phyloP scores from a whole-genome alignment of 2,329 filamentous ascomycete species.

The Ophiostoma piceae region DNA sequence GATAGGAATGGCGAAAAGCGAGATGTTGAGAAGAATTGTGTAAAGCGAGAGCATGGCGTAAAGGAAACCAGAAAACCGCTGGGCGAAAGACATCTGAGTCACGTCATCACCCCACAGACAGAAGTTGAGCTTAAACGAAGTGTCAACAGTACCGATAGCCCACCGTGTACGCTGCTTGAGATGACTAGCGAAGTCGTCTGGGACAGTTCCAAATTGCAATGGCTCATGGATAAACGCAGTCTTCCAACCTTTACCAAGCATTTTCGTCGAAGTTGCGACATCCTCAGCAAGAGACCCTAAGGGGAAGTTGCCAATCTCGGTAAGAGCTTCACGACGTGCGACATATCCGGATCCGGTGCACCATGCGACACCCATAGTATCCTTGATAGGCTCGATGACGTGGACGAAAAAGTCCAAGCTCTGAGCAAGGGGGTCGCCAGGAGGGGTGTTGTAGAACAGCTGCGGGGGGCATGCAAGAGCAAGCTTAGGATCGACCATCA shows the following conservation, averaged over 20 bases:
- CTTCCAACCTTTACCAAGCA: conserved; percentile 57
- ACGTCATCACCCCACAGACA: conserved; percentile 52
- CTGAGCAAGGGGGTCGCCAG: conserved; percentile 53
- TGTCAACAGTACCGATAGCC: conserved; percentile 54
- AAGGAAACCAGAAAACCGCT: conserved; percentile 55
- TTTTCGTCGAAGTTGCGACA: conserved; percentile 52
- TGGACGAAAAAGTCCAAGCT: conserved; percentile 56
- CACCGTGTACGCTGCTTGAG: conserved; percentile 54
- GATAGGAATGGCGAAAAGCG: conserved; percentile 54
- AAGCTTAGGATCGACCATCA: conserved; percentile 51
- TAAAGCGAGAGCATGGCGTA: conserved; percentile 43
- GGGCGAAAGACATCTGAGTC: conserved; percentile 48
- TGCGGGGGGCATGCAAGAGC: conserved; percentile 56
- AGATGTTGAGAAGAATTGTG: conserved; percentile 46
- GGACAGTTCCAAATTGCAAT: conserved; percentile 56
- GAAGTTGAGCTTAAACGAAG: conserved; percentile 55
- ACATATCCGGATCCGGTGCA: conserved; percentile 60
- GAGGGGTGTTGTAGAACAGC: conserved; percentile 58
- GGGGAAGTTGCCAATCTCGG: conserved; percentile 58
- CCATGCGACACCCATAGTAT: conserved; percentile 51
- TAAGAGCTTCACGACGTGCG: conserved; percentile 52
- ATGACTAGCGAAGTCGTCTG: conserved; percentile 51
- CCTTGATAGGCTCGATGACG: conserved; percentile 47
- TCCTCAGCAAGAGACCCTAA: conserved; percentile 57
- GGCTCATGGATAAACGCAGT: conserved; percentile 56